A percentile compares a stretch with the other conserved stretches of the same genome.
Evolutionary conservation across 2,329 filamentous ascomycete species (phyloP).

Genomic region (Colletotrichum sansevieriae): DNA sequence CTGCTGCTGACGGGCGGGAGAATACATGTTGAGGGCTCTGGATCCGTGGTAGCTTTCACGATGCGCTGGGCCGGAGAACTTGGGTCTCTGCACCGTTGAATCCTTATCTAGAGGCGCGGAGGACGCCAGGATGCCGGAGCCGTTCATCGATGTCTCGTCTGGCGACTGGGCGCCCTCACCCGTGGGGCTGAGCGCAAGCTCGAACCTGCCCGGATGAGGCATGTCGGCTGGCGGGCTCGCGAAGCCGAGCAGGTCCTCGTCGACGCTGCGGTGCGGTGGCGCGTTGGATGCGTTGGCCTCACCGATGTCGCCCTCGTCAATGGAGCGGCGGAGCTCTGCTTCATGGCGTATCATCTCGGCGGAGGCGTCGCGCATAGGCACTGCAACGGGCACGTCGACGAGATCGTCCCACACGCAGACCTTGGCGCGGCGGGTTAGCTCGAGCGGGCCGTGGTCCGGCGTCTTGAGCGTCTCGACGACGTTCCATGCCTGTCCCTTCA

Average conservation of each 20-base stretch:
- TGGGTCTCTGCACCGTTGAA: constrained; percentile 25
- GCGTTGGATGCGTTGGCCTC: constrained; percentile 50
- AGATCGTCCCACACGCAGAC: constrained; percentile 99
- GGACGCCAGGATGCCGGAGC: constrained; percentile 31
- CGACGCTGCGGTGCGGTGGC: constrained; percentile 48
- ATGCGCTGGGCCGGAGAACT: constrained; percentile 33
- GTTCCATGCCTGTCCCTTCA: constrained; percentile 99
- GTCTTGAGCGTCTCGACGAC: constrained; percentile 97
- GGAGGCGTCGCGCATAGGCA: constrained; percentile 87
- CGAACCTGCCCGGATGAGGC: constrained; percentile 82
- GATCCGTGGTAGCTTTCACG: constrained; percentile 53
- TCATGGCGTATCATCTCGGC: constrained; percentile 79
- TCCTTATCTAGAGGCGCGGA: constrained; percentile 33
- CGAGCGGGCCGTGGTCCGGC: constrained; percentile 90
- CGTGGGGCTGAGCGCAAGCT: constrained; percentile 67
- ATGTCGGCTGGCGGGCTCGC: constrained; percentile 73
- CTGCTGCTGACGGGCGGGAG: constrained; percentile 57
- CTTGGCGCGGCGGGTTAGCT: constrained; percentile 88
- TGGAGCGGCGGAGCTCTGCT: constrained; percentile 52
- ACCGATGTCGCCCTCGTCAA: constrained; percentile 92
- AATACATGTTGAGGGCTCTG: constrained; percentile 58
- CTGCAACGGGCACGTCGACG: constrained; percentile 94
- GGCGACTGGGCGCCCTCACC: constrained; percentile 57
- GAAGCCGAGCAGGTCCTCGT: constrained; percentile 79
- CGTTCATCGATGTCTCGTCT: constrained; percentile 48